Percentiles rank a stretch among this genome's conserved stretches.
phyloP scores from a whole-genome alignment of 1,139 yeast genomes.

The Arxiozyma slooffiae region DNA sequence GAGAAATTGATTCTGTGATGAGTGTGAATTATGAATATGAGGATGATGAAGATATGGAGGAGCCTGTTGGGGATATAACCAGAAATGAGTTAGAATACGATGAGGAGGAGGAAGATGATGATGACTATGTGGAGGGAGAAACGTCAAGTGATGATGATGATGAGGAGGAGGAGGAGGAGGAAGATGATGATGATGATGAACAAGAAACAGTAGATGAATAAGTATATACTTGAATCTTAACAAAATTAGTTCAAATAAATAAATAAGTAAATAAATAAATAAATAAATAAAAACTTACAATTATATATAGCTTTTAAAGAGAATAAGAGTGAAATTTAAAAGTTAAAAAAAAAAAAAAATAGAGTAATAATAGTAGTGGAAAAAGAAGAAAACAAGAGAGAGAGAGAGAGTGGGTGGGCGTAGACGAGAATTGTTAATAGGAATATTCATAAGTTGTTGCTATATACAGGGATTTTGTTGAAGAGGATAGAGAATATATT shows the following conservation, averaged over 20 bases:
- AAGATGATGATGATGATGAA: conserved; percentile 14
- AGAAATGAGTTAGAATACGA: conserved; percentile 3
- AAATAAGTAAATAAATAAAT: neutral
- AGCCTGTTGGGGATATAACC: conserved; percentile 8
- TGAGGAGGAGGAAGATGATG: conserved; percentile 6
- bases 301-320: neutral
- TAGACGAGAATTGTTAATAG: neutral
- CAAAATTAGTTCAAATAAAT: no score
- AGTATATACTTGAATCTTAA: neutral
- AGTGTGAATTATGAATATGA: conserved; percentile 26
- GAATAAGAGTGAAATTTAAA: neutral
- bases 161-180: conserved; percentile 14
- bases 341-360: no score
- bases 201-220: conserved; percentile 5
- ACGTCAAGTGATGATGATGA: no score
- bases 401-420: no score
- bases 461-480: no score
- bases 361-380: neutral
- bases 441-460: neutral
- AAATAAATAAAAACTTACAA: neutral
- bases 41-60: conserved; percentile 24
- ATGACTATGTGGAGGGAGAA: conserved; percentile 2
- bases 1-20: conserved; percentile 29
- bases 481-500: no score
- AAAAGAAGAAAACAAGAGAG: no score